Base-by-base conservation (phyloP, 2,329 filamentous ascomycete species). In the Nakataea oryzae region DNA sequence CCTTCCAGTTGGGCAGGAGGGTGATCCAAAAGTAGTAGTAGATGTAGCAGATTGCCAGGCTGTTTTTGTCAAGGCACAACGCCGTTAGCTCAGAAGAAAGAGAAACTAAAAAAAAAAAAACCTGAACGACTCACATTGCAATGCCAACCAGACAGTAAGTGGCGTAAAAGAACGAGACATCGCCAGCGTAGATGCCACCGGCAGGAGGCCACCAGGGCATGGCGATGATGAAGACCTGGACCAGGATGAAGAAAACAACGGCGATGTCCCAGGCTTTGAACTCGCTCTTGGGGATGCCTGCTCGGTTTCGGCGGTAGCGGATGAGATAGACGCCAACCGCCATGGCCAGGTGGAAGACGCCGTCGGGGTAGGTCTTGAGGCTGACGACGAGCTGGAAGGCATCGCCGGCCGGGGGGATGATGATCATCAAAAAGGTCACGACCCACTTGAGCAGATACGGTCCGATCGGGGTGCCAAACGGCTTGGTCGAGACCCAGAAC, bases 81-180 rank as follows among this genome's bases (percentile, higher is more conserved):
- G 3, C n/a, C n/a, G 54, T n/a, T 8, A 58, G 57, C n/a, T 32
- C 27, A 41, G 24, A 11, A 28, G 41, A n/a, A 11, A 4, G n/a
- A 2, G 21, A 29, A 21, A 4, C 11, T 41, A 55, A 47, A 60
- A 26, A 41, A n/a, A 28, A 32, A n/a, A 6, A 57, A n/a, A 29
- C 11, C 3, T 41, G 32, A 6, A 41, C 57, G 32, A 81, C 83
- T 77, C 75, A 86, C 82, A 89, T 80, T 27, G 71, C 85, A 63
- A 90, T 79, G 0, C 87, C 86, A 0, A 84, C 81, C 0, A 85
- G 81, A 26, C 82, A 80, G 66, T 90, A 90, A 0, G 86, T 90
- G 1, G 79, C 87, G 65, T 90, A 91, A 83, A 85, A 91, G 72
- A 91, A 91, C 61, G 82, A 87, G 1, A 90, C 87, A 62, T 87